Evolutionary conservation across 176 grass and related monocot species (phyloP), one percentile per base, ranked within the genome.

Genomic region (maize (Zea mays)): DNA sequence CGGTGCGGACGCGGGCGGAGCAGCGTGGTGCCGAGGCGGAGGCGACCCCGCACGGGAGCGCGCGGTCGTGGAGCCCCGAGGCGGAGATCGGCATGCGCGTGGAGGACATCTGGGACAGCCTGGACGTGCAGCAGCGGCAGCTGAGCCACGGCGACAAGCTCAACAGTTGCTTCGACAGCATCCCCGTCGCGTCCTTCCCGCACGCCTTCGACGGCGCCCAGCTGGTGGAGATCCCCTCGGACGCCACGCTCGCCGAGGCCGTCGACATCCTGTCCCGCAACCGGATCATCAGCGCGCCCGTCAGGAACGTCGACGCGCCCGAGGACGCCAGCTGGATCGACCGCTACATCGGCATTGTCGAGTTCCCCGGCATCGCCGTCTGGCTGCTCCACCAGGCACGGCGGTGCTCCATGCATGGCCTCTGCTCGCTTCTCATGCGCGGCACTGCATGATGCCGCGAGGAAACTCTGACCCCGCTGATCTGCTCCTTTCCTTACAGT

Each of bases 271-370:
- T 98, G 34, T 94, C 91, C 42, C 81, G 87, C 62, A 90, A 92
- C 89, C 82, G 89, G 42, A 92, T 98, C 72, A 76, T 92, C 83
- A 90, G 87, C 43, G 95, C 91, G 3, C 95, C 92, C 48, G 95
- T 98, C 37, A 61, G 91, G 67, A 93, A 90, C 88, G 74, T 90
- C 4, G 87, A 98, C 34, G 95, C 95, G 39, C 89, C 89, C 2
- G 91, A 98, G 66, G 91, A 94, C 83, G 85, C 91, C 15, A 98
- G 95, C 80, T 98, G 91, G 95, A 98, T 98, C 81, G 95, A 98
- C 75, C 82, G 83, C 50, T 98, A 94, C 85, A 94, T 98, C 82
- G 95, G 95, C 48, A 92, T 98, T 71, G 87, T 98, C 20, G 91
- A 98, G 82, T 98, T 98, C 86, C 87, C 95, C 38, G 95, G 95